A percentile compares a stretch with the other conserved stretches of the same genome.
Evolutionary conservation across 2,329 filamentous ascomycete genomes (phyloP).

Genomic region (Metarhizium robertsii): DNA sequence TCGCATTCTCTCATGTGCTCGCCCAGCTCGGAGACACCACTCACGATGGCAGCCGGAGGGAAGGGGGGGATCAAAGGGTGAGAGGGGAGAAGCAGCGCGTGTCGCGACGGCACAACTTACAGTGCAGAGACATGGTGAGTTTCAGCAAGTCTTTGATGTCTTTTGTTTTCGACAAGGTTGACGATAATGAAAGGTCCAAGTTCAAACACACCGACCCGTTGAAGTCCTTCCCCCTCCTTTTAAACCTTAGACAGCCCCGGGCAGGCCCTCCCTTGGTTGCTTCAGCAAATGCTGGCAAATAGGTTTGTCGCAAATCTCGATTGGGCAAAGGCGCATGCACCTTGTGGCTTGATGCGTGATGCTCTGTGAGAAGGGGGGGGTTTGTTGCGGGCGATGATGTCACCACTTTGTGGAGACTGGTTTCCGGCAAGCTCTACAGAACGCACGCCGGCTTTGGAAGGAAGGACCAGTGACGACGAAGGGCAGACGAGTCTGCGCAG

Average conservation of each 20-base stretch:
- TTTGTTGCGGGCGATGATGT: constrained; percentile 21
- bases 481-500: no score
- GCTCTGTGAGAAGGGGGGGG: background rate
- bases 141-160: background rate
- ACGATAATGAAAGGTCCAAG: background rate
- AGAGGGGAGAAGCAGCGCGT: no score
- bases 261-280: background rate
- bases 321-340: constrained; percentile 6
- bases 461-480: no score
- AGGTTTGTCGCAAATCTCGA: constrained; percentile 12
- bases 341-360: constrained; percentile 4
- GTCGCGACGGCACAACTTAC: constrained; percentile 24
- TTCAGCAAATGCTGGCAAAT: background rate
- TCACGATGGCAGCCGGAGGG: no score
- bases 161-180: background rate
- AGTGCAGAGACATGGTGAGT: constrained; percentile 52
- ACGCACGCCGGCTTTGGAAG: background rate
- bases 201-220: background rate
- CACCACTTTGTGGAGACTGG: constrained; percentile 14
- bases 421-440: background rate
- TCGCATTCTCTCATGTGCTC: no score
- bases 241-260: background rate
- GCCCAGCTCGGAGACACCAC: no score
- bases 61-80: no score
- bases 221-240: constrained; percentile 1